Percentiles rank a stretch among this genome's conserved stretches.
phyloP scores from a whole-genome alignment of 192 early-diverging fungal genomes.

The Entomortierella beljakovae region DNA sequence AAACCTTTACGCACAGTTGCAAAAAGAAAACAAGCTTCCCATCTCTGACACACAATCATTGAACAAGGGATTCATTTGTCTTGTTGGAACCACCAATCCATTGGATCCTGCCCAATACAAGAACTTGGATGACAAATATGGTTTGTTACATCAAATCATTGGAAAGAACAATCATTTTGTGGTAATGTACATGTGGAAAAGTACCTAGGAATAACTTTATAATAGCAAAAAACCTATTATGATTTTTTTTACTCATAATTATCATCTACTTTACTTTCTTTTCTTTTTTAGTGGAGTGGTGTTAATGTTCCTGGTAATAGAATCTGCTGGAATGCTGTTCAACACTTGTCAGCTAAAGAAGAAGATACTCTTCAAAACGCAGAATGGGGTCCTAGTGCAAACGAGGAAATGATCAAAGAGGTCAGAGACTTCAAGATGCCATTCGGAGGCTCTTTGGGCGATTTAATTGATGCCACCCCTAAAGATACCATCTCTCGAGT shows the following conservation, averaged over 20 bases:
- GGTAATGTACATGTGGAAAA: neutral
- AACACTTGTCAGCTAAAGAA: conserved; percentile 1
- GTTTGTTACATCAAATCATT: neutral
- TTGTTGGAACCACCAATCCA: conserved; percentile 17
- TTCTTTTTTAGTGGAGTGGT: neutral
- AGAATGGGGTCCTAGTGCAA: conserved; percentile 19
- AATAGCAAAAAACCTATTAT: neutral
- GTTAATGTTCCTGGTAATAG: neutral
- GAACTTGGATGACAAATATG: neutral
- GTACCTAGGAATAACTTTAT: neutral
- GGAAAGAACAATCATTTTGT: neutral
- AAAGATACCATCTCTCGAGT: neutral
- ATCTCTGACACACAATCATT: conserved; percentile 14
- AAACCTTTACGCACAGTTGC: conserved; percentile 2
- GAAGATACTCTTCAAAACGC: conserved; percentile 13
- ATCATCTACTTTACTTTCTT: neutral
- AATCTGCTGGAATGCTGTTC: conserved; percentile 2
- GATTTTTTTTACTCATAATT: neutral
- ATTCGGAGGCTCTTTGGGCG: conserved; percentile 10
- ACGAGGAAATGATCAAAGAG: conserved; percentile 9
- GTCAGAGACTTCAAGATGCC: conserved; percentile 10
- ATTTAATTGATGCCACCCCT: conserved; percentile 14
- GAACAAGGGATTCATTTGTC: conserved; percentile 5
- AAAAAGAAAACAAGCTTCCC: conserved; percentile 11
- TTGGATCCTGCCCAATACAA: conserved; percentile 11